Base-by-base conservation (phyloP, 257 asterid genomes). In the Verbascum thapsus region DNA sequence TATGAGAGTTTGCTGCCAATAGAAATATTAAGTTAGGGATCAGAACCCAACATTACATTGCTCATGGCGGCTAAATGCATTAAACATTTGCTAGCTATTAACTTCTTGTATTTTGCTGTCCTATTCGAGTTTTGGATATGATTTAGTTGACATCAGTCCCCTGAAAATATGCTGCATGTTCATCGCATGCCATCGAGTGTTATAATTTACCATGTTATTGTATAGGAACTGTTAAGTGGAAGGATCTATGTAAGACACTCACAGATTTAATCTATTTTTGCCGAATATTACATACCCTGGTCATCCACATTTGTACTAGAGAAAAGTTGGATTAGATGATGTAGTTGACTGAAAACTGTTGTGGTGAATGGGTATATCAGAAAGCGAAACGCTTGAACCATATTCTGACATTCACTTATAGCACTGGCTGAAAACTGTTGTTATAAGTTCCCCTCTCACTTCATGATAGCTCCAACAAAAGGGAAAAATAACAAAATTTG, bases 61-160 rank as follows among this genome's bases (percentile, higher is more conserved):
- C 63, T 49, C 12, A 22, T 39, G 37, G 59, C 69, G 52, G 63
- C 34, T 19, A 53, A 42, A 6, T 53, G 40, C 16, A 34, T 16
- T n/a, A 11, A 26, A 32, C 13, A 20, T 1, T 48, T 17, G 41
- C 1, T 40, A 8, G 2, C 41, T 58, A 15, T 10, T 61, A 3
- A 7, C 22, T 7, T 5, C 32, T 26, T 1, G 34, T 18, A 15
- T 37, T 44, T 66, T 43, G 53, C 38, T 63, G 53, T 48, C 61
- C 38, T 49, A 59, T 39, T 68, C 66, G n/a, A n/a, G n/a, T n/a
- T n/a, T n/a, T n/a, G n/a, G n/a, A 35, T 34, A 10, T 47, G 52
- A n/a, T 17, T 19, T 35, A 5, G 44, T 22, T 41, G 53, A 3
- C 20, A 16, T 26, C 6, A 45, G 37, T 50, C 41, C 52, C 2